Conservation (phyloP, 2,329 filamentous ascomycete genomes). For the Periglandula ipomoeae region DNA sequence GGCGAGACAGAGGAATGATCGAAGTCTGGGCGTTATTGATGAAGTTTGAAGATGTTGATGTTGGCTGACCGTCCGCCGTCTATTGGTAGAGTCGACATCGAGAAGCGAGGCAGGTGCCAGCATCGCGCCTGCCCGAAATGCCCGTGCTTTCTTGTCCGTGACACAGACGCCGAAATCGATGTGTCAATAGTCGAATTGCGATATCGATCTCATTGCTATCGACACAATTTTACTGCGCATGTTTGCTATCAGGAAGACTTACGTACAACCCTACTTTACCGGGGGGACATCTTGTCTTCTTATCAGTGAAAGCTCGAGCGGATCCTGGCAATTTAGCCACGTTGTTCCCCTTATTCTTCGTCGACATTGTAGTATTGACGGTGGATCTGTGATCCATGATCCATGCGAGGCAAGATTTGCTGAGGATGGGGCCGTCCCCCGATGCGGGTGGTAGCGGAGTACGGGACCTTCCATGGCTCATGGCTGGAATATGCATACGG, state of each 20-base stretch:
- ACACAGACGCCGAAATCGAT: too few species aligned
- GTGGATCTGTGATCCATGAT: not conserved
- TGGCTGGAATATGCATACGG: too few species aligned
- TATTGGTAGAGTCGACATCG: not conserved
- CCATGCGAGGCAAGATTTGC: not conserved
- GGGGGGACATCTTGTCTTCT: not conserved
- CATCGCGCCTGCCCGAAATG: not conserved
- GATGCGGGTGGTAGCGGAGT: conserved; percentile 1
- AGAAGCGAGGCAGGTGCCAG: not conserved
- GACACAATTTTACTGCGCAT: not conserved
- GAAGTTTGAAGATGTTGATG: not conserved
- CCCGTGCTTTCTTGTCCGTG: too few species aligned
- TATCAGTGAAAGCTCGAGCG: not conserved
- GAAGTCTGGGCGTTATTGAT: not conserved
- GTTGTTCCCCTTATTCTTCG: not conserved
- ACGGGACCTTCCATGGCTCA: too few species aligned
- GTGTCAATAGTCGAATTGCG: too few species aligned
- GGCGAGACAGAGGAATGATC: not conserved
- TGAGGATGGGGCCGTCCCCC: not conserved
- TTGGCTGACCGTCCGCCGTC: not conserved
- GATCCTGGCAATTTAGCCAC: not conserved
- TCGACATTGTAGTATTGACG: not conserved
- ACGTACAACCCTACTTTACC: not conserved
- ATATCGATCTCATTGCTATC: too few species aligned
- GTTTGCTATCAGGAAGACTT: not conserved